phyloP scores from a whole-genome alignment of 2,329 filamentous ascomycete genomes.

The Seiridium unicorne region DNA sequence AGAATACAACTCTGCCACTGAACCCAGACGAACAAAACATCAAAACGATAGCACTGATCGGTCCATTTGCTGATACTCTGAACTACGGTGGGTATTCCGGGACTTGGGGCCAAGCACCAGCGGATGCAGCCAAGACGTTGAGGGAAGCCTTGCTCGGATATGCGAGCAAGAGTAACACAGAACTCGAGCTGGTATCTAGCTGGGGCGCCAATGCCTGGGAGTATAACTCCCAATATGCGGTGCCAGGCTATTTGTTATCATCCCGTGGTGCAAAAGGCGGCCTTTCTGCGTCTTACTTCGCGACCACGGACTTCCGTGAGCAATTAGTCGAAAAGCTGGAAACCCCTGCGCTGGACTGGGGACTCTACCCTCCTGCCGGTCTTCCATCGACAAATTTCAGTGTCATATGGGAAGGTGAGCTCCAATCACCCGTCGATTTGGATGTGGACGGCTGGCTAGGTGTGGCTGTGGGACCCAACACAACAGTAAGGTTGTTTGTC shows the following conservation, averaged over 20 bases:
- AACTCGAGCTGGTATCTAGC: conserved; percentile 33
- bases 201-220: conserved; percentile 43
- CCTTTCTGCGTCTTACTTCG: conserved; percentile 37
- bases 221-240: conserved; percentile 41
- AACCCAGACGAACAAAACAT: conserved; percentile 23
- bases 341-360: conserved; percentile 39
- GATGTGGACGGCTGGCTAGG: conserved; percentile 41
- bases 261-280: conserved; percentile 34
- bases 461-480: conserved; percentile 37
- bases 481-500: conserved; percentile 36
- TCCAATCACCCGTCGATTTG: conserved; percentile 34
- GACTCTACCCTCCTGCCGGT: conserved; percentile 39
- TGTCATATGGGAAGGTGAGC: conserved; percentile 38
- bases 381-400: conserved; percentile 44
- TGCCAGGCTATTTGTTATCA: conserved; percentile 39
- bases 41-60: conserved; percentile 36
- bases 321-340: conserved; percentile 29
- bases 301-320: conserved; percentile 34
- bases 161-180: conserved; percentile 14
- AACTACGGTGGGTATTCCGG: conserved; percentile 45
- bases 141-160: conserved; percentile 33
- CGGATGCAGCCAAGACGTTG: conserved; percentile 34
- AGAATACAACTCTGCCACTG: conserved; percentile 35
- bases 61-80: conserved; percentile 37
- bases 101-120: conserved; percentile 37